Evolutionary conservation across 345 rosid genomes (phyloP).

Genomic region (Populus euphratica): DNA sequence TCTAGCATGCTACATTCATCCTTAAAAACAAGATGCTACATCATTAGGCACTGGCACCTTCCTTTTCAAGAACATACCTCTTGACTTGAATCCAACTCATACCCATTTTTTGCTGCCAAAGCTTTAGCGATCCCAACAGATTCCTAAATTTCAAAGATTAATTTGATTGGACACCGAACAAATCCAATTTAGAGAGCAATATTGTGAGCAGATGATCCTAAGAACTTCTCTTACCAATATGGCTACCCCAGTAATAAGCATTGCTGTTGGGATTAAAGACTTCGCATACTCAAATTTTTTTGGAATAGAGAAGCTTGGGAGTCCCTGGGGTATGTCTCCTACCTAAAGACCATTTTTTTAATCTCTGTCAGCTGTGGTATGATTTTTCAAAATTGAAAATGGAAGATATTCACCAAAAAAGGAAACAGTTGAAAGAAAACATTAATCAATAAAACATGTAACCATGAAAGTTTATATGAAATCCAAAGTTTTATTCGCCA

Average conservation of each 20-base stretch:
- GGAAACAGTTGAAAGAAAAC: background rate
- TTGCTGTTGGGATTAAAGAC: slow-evolving; percentile 83
- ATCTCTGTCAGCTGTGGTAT: background rate
- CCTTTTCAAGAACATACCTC: slow-evolving; percentile 49
- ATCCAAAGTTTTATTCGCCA: background rate
- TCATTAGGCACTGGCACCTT: background rate
- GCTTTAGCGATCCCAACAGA: slow-evolving; percentile 99
- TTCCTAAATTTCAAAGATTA: slow-evolving; percentile 52
- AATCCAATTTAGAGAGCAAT: slow-evolving; percentile 9
- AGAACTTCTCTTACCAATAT: slow-evolving; percentile 69
- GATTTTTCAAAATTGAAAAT: background rate
- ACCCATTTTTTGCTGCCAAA: slow-evolving; percentile 94
- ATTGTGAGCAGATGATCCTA: slow-evolving; percentile 10
- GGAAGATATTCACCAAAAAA: background rate
- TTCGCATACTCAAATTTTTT: slow-evolving; percentile 56
- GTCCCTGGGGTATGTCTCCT: slow-evolving; percentile 96
- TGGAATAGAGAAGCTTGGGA: slow-evolving; percentile 85
- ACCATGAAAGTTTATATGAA: background rate
- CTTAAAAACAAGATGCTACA: background rate
- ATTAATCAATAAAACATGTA: background rate
- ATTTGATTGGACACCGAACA: background rate
- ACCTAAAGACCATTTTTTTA: slow-evolving; percentile 46
- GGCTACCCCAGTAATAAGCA: slow-evolving; percentile 96
- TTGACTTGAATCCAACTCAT: slow-evolving; percentile 92
- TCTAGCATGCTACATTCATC: background rate